Percentiles rank a stretch among this genome's conserved stretches.
Conservation (phyloP, 257 asterid genomes). For the Leonotis leonurus region DNA sequence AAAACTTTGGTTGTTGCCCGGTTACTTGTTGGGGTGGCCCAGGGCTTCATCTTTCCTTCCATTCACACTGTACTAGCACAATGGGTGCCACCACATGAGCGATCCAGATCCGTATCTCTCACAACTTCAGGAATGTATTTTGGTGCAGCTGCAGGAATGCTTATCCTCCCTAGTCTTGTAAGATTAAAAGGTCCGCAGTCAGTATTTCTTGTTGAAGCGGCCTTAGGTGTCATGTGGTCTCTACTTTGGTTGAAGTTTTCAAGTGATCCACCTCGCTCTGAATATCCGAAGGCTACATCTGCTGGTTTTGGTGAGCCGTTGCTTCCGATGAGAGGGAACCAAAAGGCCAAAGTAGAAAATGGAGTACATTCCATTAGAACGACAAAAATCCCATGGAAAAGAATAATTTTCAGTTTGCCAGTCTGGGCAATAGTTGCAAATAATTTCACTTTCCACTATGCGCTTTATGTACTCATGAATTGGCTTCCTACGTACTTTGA, state of each 20-base stretch:
- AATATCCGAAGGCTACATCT: conserved; percentile 83
- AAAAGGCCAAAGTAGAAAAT: conserved; percentile 44
- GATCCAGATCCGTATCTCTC: conserved; percentile 85
- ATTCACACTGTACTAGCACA: conserved; percentile 94
- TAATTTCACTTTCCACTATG: conserved; percentile 89
- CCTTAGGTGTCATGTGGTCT: conserved; percentile 76
- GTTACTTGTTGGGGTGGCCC: conserved; percentile 93
- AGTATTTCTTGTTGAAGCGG: conserved; percentile 74
- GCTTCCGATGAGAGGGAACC: conserved; percentile 49
- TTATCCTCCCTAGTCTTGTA: conserved; percentile 69
- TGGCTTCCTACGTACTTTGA: conserved; percentile 97
- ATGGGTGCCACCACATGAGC: conserved; percentile 93
- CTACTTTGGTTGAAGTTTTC: conserved; percentile 76
- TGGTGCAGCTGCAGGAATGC: conserved; percentile 88
- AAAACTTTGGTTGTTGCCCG: conserved; percentile 62
- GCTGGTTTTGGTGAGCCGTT: conserved; percentile 71
- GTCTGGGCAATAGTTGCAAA: conserved; percentile 88
- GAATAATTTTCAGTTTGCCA: conserved; percentile 57
- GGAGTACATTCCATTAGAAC: conserved; percentile 35
- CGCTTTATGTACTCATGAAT: conserved; percentile 87
- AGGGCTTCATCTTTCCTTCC: conserved; percentile 91
- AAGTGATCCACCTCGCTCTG: conserved; percentile 82
- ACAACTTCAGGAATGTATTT: conserved; percentile 94
- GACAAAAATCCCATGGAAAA: conserved; percentile 75
- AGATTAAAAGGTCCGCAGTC: conserved; percentile 72